Conservation (phyloP, 176 grass and related monocot genomes). For the Triticum monococcum region DNA sequence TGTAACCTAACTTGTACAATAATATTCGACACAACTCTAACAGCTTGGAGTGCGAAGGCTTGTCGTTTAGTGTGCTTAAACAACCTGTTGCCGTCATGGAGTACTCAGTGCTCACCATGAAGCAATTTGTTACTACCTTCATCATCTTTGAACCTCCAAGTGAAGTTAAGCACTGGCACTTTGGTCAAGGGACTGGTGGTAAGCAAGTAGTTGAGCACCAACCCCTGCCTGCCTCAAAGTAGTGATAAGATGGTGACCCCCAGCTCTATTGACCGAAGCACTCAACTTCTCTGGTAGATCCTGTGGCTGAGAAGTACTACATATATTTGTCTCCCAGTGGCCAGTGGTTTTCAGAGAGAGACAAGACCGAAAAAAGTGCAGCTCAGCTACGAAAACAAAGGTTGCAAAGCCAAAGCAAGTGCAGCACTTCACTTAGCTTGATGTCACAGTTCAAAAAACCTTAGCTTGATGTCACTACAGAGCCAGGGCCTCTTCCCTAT, state of each 20-base stretch:
- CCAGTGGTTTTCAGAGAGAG: slow-evolving; percentile 1
- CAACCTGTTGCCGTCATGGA: background rate
- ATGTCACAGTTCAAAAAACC: background rate
- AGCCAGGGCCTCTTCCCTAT: background rate
- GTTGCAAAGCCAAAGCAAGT: background rate
- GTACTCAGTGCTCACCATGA: background rate
- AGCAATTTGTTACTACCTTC: background rate
- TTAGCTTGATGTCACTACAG: slow-evolving; percentile 16
- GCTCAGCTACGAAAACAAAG: background rate
- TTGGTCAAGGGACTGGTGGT: slow-evolving; percentile 24
- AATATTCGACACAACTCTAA: too few species aligned
- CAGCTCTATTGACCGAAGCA: slow-evolving; percentile 30
- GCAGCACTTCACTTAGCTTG: slow-evolving; percentile 1
- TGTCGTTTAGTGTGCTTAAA: background rate
- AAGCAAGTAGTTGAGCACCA: slow-evolving; percentile 28
- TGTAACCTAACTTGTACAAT: too few species aligned
- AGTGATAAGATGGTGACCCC: slow-evolving; percentile 44
- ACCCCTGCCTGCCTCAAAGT: slow-evolving; percentile 19
- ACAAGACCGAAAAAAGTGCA: slow-evolving; percentile 20
- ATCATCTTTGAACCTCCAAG: slow-evolving; percentile 19
- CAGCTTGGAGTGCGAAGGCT: background rate
- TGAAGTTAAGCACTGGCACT: slow-evolving; percentile 29
- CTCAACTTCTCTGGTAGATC: background rate
- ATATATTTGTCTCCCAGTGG: background rate
- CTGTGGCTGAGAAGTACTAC: slow-evolving; percentile 35